phyloP scores from a whole-genome alignment of 2,329 filamentous ascomycete genomes.

The Myrmaecium sp. region DNA sequence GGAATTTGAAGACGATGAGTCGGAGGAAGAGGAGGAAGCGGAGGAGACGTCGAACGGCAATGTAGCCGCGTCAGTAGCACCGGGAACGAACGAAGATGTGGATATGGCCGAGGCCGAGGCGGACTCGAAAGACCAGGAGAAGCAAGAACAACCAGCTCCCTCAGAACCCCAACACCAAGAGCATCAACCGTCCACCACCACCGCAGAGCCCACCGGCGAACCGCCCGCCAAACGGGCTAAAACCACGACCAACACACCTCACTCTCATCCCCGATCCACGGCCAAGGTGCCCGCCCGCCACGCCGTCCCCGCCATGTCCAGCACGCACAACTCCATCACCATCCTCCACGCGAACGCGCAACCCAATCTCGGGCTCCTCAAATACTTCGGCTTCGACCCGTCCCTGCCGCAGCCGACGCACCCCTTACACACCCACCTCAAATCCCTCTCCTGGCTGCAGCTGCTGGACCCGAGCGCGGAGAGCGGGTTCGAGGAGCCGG shows the following conservation, averaged over 20 bases:
- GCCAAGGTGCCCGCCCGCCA: conserved; percentile 10
- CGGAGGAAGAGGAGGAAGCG: conserved; percentile 9
- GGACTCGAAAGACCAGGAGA: conserved; percentile 5
- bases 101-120: conserved; percentile 12
- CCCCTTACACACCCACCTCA: conserved; percentile 66
- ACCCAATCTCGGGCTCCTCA: conserved; percentile 71
- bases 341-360: conserved; percentile 68
- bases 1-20: conserved; percentile 14
- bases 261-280: conserved; percentile 8
- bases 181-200: neutral
- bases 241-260: neutral
- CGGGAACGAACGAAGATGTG: conserved; percentile 4
- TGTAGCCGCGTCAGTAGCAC: conserved; percentile 1
- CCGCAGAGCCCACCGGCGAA: conserved; percentile 1
- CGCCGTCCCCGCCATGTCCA: conserved; percentile 40
- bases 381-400: conserved; percentile 76
- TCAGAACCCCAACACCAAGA: neutral
- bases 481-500: conserved; percentile 54
- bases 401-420: conserved; percentile 46
- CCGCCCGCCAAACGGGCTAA: neutral
- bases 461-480: conserved; percentile 64
- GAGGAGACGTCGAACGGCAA: conserved; percentile 4
- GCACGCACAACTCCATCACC: conserved; percentile 59
- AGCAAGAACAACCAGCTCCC: neutral
- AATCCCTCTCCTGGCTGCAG: conserved; percentile 82